These are phyloP conservation scores for Pseudonitzschia delicatissima DNA, from an alignment of 108 stramenopile genomes.

Conservation along the genomic window DNA sequence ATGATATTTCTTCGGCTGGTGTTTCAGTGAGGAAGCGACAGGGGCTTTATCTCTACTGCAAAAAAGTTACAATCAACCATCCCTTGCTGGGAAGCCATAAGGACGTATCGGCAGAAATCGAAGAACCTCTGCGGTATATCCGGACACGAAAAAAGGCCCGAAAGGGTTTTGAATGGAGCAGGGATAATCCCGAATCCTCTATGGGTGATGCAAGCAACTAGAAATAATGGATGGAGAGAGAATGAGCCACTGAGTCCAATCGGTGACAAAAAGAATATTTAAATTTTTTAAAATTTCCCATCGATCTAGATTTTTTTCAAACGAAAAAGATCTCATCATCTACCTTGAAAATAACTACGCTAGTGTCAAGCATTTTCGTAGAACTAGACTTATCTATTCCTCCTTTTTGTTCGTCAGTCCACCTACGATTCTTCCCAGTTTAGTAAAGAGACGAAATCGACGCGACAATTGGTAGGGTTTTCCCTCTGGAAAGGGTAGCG, in stretches of 20 bases:
- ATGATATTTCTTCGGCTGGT: neutral
- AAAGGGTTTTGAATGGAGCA: conserved; percentile 13
- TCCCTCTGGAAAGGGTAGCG: conserved; percentile 65
- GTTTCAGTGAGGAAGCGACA: neutral
- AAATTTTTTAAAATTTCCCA: too few relatives aligned
- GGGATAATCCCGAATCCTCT: neutral
- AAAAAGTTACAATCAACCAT: neutral
- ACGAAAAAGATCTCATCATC: too few relatives aligned
- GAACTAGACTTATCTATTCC: too few relatives aligned
- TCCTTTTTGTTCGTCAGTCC: conserved; percentile 6
- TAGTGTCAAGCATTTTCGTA: too few relatives aligned
- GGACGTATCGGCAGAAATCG: conserved; percentile 3
- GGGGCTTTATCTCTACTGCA: conserved; percentile 13
- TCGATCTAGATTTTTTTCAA: too few relatives aligned
- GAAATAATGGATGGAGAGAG: neutral
- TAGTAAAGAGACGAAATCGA: conserved; percentile 36
- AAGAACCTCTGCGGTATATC: conserved; percentile 4
- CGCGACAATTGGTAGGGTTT: conserved; percentile 66
- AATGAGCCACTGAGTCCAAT: too few relatives aligned
- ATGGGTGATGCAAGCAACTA: neutral
- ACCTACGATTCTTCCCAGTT: neutral
- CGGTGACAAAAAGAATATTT: too few relatives aligned
- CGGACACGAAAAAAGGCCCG: conserved; percentile 4
- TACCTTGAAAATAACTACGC: too few relatives aligned
- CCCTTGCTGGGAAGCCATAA: neutral